Base-by-base conservation (phyloP, 306 rosid genomes). In the Ziziphus jujuba region DNA sequence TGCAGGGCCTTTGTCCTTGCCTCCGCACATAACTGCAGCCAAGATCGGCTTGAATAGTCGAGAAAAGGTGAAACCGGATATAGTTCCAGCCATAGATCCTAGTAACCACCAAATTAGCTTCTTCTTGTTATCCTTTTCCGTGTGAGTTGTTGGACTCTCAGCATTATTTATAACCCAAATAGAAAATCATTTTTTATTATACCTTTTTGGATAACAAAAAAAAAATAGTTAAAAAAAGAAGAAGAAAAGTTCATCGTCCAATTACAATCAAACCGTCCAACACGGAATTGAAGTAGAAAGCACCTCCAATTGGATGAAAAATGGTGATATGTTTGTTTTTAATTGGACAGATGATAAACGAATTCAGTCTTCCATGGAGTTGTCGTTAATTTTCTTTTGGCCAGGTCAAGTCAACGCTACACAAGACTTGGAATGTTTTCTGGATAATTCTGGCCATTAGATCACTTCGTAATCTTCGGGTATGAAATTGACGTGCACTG, bases 1-100 rank as follows among this genome's bases (percentile, higher is more conserved):
- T 8, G 79, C 77, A 20, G 92, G 89, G 0, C 97, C 96, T 0
- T 72, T 1, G 16, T 74, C 73, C 21, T 76, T 93, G 24, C 83
- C 81, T 60, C 86, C 80, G 5, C 96, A 85, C 68, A 72, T 90
- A 15, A 85, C 68, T 38, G 74, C 44, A 51, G 86, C 81, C 65
- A 83, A 9, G 56, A 91, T 70, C 43, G 90, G 12, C 66, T 93
- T 90, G 62, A 88, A 86, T 43, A 93, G 7, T 24, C 90, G 56
- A 3, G 96, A 83, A 38, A 88, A 82, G 64, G 87, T 54, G 15
- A 90, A 75, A 19, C 96, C 97, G 0, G 92, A 81, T 16, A 87
- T 17, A 20, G 63, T 65, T 9, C 97, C 96, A 0, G 87, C 91
- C 0, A 85, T 13, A 44, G 90, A 88, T 2, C 97, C 97, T 8